Evolutionary conservation across 345 rosid species (phyloP).

Genomic region (Draba incana): DNA sequence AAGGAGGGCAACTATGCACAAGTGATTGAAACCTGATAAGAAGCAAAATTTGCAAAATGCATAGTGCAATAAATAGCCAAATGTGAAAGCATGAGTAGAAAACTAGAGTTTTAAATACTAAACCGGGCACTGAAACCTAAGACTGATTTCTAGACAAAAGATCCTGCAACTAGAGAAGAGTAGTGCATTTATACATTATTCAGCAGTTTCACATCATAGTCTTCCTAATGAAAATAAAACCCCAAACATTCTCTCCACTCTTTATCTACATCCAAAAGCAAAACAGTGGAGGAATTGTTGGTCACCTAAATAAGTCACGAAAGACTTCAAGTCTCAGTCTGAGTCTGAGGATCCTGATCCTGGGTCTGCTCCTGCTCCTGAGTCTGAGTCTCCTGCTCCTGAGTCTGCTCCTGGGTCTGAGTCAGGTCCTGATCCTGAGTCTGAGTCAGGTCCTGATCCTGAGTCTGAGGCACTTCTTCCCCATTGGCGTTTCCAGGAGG

Average conservation of each 20-base stretch:
- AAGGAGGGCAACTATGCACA: background rate
- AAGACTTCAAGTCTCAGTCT: background rate
- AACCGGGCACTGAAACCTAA: constrained; percentile 14
- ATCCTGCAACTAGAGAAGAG: constrained; percentile 1
- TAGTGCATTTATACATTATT: constrained; percentile 34
- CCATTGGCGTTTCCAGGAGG: constrained; percentile 24
- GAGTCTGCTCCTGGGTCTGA: background rate
- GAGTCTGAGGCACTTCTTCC: constrained; percentile 28
- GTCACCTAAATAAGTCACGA: background rate
- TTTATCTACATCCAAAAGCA: constrained; percentile 38
- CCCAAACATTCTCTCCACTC: constrained; percentile 28
- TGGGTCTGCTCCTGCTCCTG: background rate
- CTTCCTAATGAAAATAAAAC: background rate
- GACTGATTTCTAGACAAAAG: constrained; percentile 6
- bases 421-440: background rate
- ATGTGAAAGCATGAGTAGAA: constrained; percentile 29
- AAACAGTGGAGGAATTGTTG: constrained; percentile 23
- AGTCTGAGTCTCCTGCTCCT: background rate
- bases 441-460: background rate
- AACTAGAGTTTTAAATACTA: background rate
- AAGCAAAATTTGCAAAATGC: constrained; percentile 15
- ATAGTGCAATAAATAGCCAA: constrained; percentile 16
- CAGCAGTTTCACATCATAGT: constrained; percentile 31
- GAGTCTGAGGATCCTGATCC: background rate
- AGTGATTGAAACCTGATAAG: background rate